Percentiles rank a stretch among this genome's conserved stretches.
Evolutionary conservation across 148 eudicot genomes (phyloP).

Genomic region (Cornus florida): DNA sequence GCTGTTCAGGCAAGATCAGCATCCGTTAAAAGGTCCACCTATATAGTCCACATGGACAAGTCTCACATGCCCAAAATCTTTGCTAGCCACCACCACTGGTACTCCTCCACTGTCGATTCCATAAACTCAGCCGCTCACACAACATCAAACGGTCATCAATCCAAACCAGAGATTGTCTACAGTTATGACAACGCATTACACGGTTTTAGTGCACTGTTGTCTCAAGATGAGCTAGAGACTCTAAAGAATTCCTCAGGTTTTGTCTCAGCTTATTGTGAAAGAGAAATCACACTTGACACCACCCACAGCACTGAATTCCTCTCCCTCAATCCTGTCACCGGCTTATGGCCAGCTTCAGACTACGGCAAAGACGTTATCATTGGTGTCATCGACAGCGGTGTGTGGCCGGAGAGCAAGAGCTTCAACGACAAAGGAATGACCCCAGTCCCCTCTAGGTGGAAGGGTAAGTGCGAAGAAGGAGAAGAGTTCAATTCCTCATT

Average conservation of each 20-base stretch:
- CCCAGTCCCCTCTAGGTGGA: slow-evolving; percentile 34
- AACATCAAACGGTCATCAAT: neutral
- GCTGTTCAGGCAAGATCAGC: neutral
- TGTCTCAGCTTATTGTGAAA: slow-evolving; percentile 14
- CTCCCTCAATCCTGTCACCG: slow-evolving; percentile 33
- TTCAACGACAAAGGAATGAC: slow-evolving; percentile 45
- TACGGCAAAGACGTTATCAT: slow-evolving; percentile 48
- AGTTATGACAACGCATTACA: slow-evolving; percentile 53
- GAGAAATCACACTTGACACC: slow-evolving; percentile 26
- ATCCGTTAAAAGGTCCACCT: slow-evolving; percentile 21
- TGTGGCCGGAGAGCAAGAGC: slow-evolving; percentile 63
- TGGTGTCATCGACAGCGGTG: slow-evolving; percentile 63
- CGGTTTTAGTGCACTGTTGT: slow-evolving; percentile 53
- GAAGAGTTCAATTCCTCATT: slow-evolving; percentile 33
- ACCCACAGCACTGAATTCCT: slow-evolving; percentile 54
- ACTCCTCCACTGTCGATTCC: slow-evolving; percentile 23
- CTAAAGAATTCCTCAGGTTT: slow-evolving; percentile 31
- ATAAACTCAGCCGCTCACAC: neutral
- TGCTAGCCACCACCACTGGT: slow-evolving; percentile 27
- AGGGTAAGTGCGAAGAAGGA: slow-evolving; percentile 50
- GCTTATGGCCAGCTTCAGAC: slow-evolving; percentile 55
- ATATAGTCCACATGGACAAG: slow-evolving; percentile 47
- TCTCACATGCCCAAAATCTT: slow-evolving; percentile 37
- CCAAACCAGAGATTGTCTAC: slow-evolving; percentile 27
- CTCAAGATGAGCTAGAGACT: slow-evolving; percentile 37